Base-by-base conservation (phyloP, 495 filamentous ascomycete species). In the Diplogelasinospora grovesii region DNA sequence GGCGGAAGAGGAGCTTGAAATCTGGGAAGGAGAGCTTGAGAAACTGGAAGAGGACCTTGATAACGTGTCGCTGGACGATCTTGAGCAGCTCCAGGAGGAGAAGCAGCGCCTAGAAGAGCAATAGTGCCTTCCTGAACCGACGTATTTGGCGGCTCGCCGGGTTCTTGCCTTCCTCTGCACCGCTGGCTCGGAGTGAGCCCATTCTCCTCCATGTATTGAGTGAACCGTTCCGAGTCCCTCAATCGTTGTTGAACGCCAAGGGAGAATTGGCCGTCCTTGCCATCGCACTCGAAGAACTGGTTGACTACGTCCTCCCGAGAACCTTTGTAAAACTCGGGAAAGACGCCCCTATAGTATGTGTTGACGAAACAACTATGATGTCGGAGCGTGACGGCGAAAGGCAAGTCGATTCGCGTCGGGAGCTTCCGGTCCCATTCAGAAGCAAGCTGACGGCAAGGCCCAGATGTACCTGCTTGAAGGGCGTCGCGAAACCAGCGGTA, bases 401-500 rank as follows among this genome's bases (percentile, higher is more conserved):
- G 24, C 24, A 41, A 2, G 38, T 31, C 26, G 38, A 31, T 31
- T 18, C 26, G 38, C 19, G 7, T 41, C 16, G 38, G 38, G 24
- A 41, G 26, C 14, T 22, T 31, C 26, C 24, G 38, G 24, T 31
- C 38, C 38, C 38, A 41, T 31, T 29, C 38, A 20, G 24, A 23
- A 22, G 38, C 38, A 31, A 41, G 38, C 38, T 41, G 38, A 21
- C 38, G 38, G 38, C 25, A 41, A 30, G 15, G 38, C 24, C 32
- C 38, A 23, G 38, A 30, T 29, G 38, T 23, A 19, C 19, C 28
- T 13, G 10, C 38, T 30, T 14, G 10, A 23, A 41, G 38, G 26
- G 26, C 38, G 38, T 41, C 38, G n/a, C 26, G 26, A 22, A 41
- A 41, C 38, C 24, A 41, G 27, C 25, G 25, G 38, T 41, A 41